Evolutionary conservation across 441 rosid species (phyloP).

Genomic region (Populus hybrid): DNA sequence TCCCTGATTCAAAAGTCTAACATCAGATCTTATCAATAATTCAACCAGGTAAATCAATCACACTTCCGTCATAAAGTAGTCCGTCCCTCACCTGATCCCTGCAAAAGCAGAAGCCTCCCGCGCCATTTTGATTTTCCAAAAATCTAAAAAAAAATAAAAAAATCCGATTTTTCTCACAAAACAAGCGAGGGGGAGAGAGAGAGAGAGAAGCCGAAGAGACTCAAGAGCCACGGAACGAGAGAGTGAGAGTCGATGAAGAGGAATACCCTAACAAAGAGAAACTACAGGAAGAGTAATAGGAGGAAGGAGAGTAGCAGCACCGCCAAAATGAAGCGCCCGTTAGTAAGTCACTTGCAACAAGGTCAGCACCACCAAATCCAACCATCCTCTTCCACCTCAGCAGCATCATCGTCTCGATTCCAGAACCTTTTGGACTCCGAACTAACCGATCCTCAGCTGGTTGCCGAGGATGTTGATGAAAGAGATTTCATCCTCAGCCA

Average conservation of each 20-base stretch:
- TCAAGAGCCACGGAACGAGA: slow-evolving; percentile 8
- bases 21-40: no score
- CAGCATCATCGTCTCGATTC: slow-evolving; percentile 29
- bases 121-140: slow-evolving; percentile 36
- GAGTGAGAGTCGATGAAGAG: slow-evolving; percentile 6
- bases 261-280: no score
- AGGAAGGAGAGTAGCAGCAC: slow-evolving; percentile 17
- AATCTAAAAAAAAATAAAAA: not conserved
- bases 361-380: slow-evolving; percentile 41
- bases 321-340: slow-evolving; percentile 48
- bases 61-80: slow-evolving; percentile 2
- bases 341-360: slow-evolving; percentile 42
- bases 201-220: slow-evolving; percentile 41
- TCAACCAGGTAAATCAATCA: no score
- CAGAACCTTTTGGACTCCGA: slow-evolving; percentile 44
- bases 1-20: not conserved
- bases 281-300: no score
- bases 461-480: slow-evolving; percentile 37
- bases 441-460: slow-evolving; percentile 25
- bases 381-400: slow-evolving; percentile 27
- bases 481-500: slow-evolving; percentile 74
- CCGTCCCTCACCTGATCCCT: slow-evolving; percentile 9
- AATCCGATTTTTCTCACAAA: not conserved
- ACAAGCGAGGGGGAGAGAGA: slow-evolving; percentile 13
- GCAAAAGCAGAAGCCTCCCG: slow-evolving; percentile 32